Percentiles rank a stretch among this genome's conserved stretches.
Evolutionary conservation across 768 basidiomycete species (phyloP).

Genomic region (Leccinum broughii): DNA sequence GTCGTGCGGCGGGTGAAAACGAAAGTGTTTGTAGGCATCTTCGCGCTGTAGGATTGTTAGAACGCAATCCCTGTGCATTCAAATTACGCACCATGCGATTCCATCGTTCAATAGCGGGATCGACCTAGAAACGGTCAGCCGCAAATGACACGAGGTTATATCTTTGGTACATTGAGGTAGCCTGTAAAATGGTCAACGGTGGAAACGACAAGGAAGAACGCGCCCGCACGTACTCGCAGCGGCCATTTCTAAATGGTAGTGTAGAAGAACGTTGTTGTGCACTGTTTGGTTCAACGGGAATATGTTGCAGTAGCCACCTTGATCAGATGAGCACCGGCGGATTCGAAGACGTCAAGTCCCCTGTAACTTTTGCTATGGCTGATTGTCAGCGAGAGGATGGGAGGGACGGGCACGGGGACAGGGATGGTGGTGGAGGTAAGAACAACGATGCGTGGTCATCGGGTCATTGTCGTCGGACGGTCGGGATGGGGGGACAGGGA

Average conservation of each 20-base stretch:
- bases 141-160: not conserved
- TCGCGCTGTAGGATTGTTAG: slow-evolving; percentile 57
- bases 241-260: slow-evolving; percentile 49
- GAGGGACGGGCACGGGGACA: too few species aligned
- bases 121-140: slow-evolving; percentile 30
- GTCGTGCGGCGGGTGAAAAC: slow-evolving; percentile 70
- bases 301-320: not conserved
- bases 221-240: slow-evolving; percentile 54
- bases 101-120: slow-evolving; percentile 67
- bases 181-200: slow-evolving; percentile 38
- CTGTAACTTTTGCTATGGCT: too few species aligned
- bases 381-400: too few species aligned
- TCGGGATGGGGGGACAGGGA: too few species aligned
- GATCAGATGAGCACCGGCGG: too few species aligned
- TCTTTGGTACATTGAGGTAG: slow-evolving; percentile 51
- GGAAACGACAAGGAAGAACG: slow-evolving; percentile 1
- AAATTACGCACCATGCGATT: slow-evolving; percentile 50
- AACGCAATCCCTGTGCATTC: not conserved
- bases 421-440: too few species aligned
- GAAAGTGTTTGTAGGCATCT: slow-evolving; percentile 79
- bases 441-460: too few species aligned
- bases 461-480: too few species aligned
- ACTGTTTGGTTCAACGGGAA: slow-evolving; percentile 28
- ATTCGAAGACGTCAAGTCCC: too few species aligned
- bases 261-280: slow-evolving; percentile 29